Conservation (phyloP, 805 yeast species). For the Suhomyces kilbournensis region DNA sequence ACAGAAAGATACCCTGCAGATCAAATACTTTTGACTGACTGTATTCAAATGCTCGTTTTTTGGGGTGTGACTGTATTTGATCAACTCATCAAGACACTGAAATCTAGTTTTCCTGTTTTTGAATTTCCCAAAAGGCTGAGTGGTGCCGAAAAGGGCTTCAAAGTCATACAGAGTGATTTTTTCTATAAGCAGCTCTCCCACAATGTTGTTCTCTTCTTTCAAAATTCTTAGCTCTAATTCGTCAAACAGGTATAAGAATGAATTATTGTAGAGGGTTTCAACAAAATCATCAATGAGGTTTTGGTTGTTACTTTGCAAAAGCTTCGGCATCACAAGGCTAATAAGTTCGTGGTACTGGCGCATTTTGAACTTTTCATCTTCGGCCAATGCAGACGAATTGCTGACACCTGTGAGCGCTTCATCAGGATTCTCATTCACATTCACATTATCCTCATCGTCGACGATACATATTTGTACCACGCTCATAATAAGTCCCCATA, state of each 20-base stretch:
- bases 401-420: background rate
- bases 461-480: constrained; percentile 42
- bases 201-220: constrained; percentile 8
- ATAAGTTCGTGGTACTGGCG: constrained; percentile 44
- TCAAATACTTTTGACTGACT: constrained; percentile 36
- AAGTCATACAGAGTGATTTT: constrained; percentile 41
- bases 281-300: constrained; percentile 43
- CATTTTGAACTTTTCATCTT: constrained; percentile 45
- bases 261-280: constrained; percentile 51
- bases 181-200: constrained; percentile 32
- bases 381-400: constrained; percentile 8
- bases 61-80: constrained; percentile 32
- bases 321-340: constrained; percentile 37
- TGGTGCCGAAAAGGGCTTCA: constrained; percentile 59
- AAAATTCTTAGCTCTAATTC: constrained; percentile 42
- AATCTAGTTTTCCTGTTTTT: constrained; percentile 50
- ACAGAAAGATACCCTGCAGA: constrained; percentile 57
- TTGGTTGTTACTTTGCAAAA: constrained; percentile 18
- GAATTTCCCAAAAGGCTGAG: constrained; percentile 45
- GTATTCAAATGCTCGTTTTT: constrained; percentile 16
- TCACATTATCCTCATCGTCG: constrained; percentile 3
- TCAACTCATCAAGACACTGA: constrained; percentile 53
- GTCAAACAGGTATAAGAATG: constrained; percentile 58
- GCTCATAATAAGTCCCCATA: constrained; percentile 44
- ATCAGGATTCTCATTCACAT: constrained; percentile 18